Conservation (phyloP, 2,329 filamentous ascomycete species). For the Alternaria gansuensis region DNA sequence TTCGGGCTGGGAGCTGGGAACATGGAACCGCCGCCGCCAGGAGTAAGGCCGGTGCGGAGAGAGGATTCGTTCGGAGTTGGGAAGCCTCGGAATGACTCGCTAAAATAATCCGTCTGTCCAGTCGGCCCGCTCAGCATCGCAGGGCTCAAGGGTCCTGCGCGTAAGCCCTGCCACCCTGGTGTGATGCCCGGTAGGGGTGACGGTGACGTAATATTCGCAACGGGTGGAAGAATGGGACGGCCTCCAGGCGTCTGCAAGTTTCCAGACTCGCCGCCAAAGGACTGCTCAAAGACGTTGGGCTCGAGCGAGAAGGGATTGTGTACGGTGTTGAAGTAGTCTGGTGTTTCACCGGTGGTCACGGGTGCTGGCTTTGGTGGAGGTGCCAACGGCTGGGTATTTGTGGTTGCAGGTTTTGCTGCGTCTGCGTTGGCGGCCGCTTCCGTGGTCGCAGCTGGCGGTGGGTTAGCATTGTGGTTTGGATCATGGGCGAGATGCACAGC, state of each 20-base stretch:
- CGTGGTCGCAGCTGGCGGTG: constrained; percentile 29
- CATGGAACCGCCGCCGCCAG: constrained; percentile 95
- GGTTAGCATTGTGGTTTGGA: constrained; percentile 32
- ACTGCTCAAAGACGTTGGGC: constrained; percentile 97
- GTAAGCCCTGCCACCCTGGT: constrained; percentile 85
- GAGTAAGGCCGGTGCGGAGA: constrained; percentile 87
- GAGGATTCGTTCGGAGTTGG: constrained; percentile 97
- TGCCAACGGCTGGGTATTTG: constrained; percentile 60
- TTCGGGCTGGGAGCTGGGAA: constrained; percentile 92
- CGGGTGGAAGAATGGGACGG: constrained; percentile 80
- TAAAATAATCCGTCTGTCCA: constrained; percentile 81
- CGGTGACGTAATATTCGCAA: constrained; percentile 90
- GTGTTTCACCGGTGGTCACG: constrained; percentile 54
- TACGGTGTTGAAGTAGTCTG: constrained; percentile 62
- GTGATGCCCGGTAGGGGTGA: constrained; percentile 78
- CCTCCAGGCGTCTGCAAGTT: constrained; percentile 77
- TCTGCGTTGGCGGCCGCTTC: constrained; percentile 35
- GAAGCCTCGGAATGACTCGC: constrained; percentile 83
- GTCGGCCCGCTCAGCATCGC: constrained; percentile 92
- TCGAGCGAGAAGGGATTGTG: constrained; percentile 73
- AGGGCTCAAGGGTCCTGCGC: constrained; percentile 92
- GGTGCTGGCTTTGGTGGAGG: constrained; percentile 60
- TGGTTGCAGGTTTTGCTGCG: constrained; percentile 47
- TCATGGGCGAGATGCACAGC: constrained; percentile 11
- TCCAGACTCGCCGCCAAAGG: constrained; percentile 68